phyloP scores from a whole-genome alignment of 2,329 filamentous ascomycete species.

The Trichocomaceae sp. region DNA sequence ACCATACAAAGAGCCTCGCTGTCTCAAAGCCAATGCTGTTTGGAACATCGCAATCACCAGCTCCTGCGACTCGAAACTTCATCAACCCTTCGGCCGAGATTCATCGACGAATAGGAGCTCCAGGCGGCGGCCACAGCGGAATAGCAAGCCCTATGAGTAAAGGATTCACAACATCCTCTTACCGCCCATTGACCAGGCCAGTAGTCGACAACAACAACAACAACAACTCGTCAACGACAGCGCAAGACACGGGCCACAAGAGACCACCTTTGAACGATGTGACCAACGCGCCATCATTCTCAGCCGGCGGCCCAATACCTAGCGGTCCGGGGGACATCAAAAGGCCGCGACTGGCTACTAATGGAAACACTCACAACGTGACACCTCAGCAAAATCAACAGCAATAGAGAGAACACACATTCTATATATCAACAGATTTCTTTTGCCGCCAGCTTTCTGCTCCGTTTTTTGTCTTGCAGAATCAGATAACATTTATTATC shows the following conservation, averaged over 20 bases:
- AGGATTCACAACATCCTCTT: slow-evolving; percentile 34
- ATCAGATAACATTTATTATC: not conserved
- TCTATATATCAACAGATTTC: not conserved
- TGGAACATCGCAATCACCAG: slow-evolving; percentile 19
- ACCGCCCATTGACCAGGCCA: slow-evolving; percentile 41
- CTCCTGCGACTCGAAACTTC: slow-evolving; percentile 28
- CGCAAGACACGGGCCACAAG: slow-evolving; percentile 28
- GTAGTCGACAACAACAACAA: slow-evolving; percentile 26
- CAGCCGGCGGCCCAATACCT: slow-evolving; percentile 17
- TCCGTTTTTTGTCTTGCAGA: not conserved
- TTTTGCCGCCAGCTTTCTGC: not conserved
- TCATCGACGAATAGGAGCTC: slow-evolving; percentile 32
- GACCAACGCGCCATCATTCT: slow-evolving; percentile 32
- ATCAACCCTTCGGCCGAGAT: slow-evolving; percentile 32
- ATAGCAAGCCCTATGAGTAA: slow-evolving; percentile 28
- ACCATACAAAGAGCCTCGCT: slow-evolving; percentile 71
- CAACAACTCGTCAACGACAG: slow-evolving; percentile 17
- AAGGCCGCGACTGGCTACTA: slow-evolving; percentile 16
- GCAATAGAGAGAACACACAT: not conserved
- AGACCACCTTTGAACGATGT: slow-evolving; percentile 40
- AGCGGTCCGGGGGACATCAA: slow-evolving; percentile 27
- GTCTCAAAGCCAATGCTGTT: slow-evolving; percentile 48
- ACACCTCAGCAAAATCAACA: slow-evolving; percentile 1
- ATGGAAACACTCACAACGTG: slow-evolving; percentile 19
- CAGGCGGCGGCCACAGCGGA: slow-evolving; percentile 18